These are phyloP conservation scores for Pseudozyma pruni DNA, from an alignment of 1,284 basidiomycete species.

Conservation along the genomic window DNA sequence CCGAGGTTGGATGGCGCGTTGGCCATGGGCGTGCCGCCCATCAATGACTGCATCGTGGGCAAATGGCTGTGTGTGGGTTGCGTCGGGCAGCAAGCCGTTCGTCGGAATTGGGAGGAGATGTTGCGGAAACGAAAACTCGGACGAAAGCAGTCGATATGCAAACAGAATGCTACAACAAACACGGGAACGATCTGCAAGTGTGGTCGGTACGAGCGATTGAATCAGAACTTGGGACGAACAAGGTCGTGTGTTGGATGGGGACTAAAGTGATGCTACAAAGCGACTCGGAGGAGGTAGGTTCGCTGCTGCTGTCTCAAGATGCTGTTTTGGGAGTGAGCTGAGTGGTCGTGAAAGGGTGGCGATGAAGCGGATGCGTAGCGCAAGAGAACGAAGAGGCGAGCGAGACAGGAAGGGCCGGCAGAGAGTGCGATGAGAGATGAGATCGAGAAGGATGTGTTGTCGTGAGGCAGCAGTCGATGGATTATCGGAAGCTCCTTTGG, in stretches of 20 bases:
- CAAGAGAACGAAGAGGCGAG: background rate
- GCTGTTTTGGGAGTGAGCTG: no score
- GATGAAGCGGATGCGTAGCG: no score
- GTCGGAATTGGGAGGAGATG: background rate
- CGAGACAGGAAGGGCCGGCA: background rate
- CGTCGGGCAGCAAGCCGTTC: no score
- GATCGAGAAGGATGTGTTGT: background rate
- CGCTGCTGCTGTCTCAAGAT: no score
- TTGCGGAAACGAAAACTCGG: background rate
- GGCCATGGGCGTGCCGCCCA: constrained; percentile 49
- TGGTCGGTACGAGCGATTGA: constrained; percentile 15
- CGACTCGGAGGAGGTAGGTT: no score
- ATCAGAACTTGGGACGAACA: background rate
- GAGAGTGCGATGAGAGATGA: background rate
- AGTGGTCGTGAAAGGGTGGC: no score
- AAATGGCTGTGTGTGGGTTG: no score
- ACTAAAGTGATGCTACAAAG: no score
- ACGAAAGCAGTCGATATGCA: no score
- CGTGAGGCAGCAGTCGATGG: no score
- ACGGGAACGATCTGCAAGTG: constrained; percentile 2
- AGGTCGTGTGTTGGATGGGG: background rate
- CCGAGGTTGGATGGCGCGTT: constrained; percentile 52
- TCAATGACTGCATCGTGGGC: constrained; percentile 43
- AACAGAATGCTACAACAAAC: constrained; percentile 1
- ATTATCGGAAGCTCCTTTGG: no score